Evolutionary conservation across 331 rosid genomes (phyloP), one percentile per base, ranked within the genome.

Genomic region (Saraca asoca): DNA sequence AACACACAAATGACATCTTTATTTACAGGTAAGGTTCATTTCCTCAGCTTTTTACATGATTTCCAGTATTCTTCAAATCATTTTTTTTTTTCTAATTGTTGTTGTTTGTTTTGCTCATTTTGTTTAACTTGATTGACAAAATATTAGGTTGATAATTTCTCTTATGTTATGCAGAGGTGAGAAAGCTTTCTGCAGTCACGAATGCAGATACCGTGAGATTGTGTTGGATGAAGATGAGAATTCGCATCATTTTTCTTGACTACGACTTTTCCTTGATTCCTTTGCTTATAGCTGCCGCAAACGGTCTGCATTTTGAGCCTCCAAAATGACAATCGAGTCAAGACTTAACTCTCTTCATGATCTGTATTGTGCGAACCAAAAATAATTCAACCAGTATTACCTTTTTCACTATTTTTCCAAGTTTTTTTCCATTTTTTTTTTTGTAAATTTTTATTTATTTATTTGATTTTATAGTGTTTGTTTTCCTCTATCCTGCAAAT

Each of bases 151-250:
- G 7, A 15, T 61, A 46, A 51, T 20, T 7, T 49, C 39, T 6
- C n/a, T 29, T 31, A 13, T 61, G 45, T 50, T 66, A 60, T 80
- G 77, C 79, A 93, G 98, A 68, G 98, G 98, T 14, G 98, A 93
- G 65, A 90, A 71, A 80, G 96, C 96, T 7, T 93, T 90, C 71
- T 93, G 98, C 78, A 87, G 97, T 69, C 62, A 42, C 3, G 90
- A 87, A 75, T 93, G 98, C 73, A 87, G 98, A 14, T 35, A 79
- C 82, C 72, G 79, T 75, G 98, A 93, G 83, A 93, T 93, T 81
- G 58, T 84, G 29, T 75, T 83, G 44, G 96, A 90, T 61, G 96
- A 53, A 46, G 64, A 14, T 61, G 84, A 83, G 41, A 68, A 31
- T 76, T 72, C 77, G 69, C 80, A 62, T 35, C 53, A 35, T 3